These are phyloP conservation scores for Porcisia deanei DNA, from an alignment of 208 protist genomes.

Conservation along the genomic window DNA sequence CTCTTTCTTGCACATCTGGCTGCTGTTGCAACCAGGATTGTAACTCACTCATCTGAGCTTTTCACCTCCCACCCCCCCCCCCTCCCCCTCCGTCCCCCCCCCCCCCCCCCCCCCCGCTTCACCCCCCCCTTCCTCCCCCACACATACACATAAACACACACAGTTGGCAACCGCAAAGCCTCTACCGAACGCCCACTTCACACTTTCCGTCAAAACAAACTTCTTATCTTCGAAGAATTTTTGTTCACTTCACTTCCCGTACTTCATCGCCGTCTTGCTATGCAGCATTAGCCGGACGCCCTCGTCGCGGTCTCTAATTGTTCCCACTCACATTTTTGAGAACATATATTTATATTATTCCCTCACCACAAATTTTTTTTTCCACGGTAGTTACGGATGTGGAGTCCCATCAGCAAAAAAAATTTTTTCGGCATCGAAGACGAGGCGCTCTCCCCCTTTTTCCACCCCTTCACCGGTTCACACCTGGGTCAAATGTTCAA, in stretches of 20 bases:
- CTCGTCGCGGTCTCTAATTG: not conserved
- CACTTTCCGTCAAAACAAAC: no score
- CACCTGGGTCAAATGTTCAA: conserved; percentile 31
- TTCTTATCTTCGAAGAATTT: not conserved
- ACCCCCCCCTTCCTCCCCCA: not conserved
- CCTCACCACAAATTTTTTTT: not conserved
- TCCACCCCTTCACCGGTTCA: conserved; percentile 6
- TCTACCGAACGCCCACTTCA: no score
- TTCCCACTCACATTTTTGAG: not conserved
- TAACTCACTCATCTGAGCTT: not conserved
- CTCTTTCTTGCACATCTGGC: not conserved
- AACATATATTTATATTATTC: not conserved
- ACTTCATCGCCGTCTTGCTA: not conserved
- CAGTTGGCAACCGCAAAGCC: not conserved
- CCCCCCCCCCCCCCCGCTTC: no score
- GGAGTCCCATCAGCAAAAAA: conserved; percentile 10
- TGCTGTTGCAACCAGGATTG: not conserved
- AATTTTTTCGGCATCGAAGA: not conserved
- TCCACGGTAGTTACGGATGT: not conserved
- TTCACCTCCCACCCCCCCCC: no score
- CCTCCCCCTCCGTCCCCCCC: no score
- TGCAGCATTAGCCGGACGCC: not conserved
- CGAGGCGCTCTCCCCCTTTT: conserved; percentile 3
- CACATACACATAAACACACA: no score
- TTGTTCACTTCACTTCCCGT: not conserved